A percentile compares a stretch with the other conserved stretches of the same genome.
These are phyloP conservation scores for Chlorencoelia australis DNA, from an alignment of 2,329 filamentous ascomycete species.

Conservation along the genomic window DNA sequence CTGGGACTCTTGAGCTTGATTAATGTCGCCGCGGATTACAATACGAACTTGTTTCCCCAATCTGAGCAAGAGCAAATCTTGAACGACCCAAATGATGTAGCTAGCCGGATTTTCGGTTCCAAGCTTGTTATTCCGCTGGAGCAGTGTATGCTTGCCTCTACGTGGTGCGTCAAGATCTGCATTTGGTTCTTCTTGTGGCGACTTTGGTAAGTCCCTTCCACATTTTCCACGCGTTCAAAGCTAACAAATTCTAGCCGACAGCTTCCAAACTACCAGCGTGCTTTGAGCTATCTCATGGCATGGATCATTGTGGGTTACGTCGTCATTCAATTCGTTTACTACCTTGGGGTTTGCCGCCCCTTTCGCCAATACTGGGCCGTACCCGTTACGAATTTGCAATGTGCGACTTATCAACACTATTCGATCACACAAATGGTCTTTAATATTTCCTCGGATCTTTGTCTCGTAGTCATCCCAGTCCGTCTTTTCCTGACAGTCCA, in stretches of 20 bases:
- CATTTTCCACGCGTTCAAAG: neutral
- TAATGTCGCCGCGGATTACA: conserved; percentile 29
- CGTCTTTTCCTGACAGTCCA: conserved; percentile 30
- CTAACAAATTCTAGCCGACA: conserved; percentile 8
- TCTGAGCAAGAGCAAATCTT: conserved; percentile 26
- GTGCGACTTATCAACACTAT: conserved; percentile 45
- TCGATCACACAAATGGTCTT: conserved; percentile 46
- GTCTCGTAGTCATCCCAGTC: conserved; percentile 44
- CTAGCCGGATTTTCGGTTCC: conserved; percentile 34
- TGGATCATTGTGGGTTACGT: conserved; percentile 40
- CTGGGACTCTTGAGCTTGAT: conserved; percentile 28
- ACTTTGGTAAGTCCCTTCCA: conserved; percentile 11
- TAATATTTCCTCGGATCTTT: conserved; percentile 48
- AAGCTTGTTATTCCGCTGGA: conserved; percentile 40
- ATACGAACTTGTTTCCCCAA: conserved; percentile 31
- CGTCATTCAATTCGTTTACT: conserved; percentile 15
- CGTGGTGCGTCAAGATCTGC: conserved; percentile 43
- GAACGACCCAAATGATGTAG: conserved; percentile 30
- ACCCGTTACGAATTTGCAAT: conserved; percentile 40
- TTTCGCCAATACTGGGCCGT: conserved; percentile 48
- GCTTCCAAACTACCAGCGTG: conserved; percentile 16
- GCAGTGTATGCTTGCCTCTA: conserved; percentile 37
- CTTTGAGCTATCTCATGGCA: conserved; percentile 36
- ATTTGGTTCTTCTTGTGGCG: conserved; percentile 36
- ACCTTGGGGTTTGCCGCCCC: conserved; percentile 39